A percentile compares a stretch with the other conserved stretches of the same genome.
Evolutionary conservation across 495 filamentous ascomycete genomes (phyloP).

Genomic region (Penicillium chermesinum): DNA sequence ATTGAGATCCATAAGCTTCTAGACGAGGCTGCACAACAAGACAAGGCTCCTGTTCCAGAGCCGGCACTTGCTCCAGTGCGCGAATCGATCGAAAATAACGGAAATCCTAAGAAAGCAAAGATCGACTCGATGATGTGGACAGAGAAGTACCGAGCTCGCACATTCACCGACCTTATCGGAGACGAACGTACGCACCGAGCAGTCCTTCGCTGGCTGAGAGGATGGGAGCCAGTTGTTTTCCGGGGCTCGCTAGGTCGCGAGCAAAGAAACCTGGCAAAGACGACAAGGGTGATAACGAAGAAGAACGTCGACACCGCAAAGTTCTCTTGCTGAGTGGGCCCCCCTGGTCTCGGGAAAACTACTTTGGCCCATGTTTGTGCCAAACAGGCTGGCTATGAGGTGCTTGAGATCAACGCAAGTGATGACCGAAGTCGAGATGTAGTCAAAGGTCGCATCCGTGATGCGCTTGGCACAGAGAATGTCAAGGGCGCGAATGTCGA

Average conservation of each 20-base stretch:
- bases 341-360: conserved; percentile 92
- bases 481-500: conserved; percentile 74
- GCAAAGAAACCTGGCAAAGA: conserved; percentile 34
- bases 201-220: conserved; percentile 89
- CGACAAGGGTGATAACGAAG: conserved; percentile 44
- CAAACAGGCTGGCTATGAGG: conserved; percentile 89
- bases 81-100: conserved; percentile 34
- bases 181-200: conserved; percentile 91
- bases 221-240: conserved; percentile 94
- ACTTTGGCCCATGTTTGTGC: conserved; percentile 96
- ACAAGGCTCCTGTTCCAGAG: conserved; percentile 26
- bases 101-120: conserved; percentile 28
- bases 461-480: conserved; percentile 84
- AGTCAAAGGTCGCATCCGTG: conserved; percentile 82
- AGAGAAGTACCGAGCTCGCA: conserved; percentile 85
- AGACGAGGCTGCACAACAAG: conserved; percentile 55
- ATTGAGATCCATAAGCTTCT: conserved; percentile 82
- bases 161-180: conserved; percentile 88
- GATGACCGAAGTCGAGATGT: conserved; percentile 95
- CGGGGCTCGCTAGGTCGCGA: conserved; percentile 57
- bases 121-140: conserved; percentile 64
- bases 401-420: conserved; percentile 92
- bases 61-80: conserved; percentile 19
- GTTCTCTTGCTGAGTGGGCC: conserved; percentile 84
- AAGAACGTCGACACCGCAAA: conserved; percentile 72